Base-by-base conservation (phyloP, 208 protist species). In the Crithidia sp. region DNA sequence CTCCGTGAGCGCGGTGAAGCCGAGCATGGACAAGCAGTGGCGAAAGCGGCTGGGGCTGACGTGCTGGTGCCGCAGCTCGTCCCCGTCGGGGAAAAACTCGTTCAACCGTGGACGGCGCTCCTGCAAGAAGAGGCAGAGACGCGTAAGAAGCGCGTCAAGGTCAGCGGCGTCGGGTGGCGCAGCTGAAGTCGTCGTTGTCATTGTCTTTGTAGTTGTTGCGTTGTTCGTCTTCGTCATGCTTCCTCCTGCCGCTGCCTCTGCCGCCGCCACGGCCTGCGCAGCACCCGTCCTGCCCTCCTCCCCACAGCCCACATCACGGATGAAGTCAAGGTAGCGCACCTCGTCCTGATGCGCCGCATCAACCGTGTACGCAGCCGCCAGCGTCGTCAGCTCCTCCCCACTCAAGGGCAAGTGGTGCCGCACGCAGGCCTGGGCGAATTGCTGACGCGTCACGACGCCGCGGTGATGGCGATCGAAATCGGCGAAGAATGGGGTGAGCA, bases 1-100 rank as follows among this genome's bases (percentile, higher is more conserved):
- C 68, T 88, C 91, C 4, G 77, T 82, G 19, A 95, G 76, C 4
- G 55, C 66, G 4, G 62, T 56, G 13, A 93, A 41, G n/a, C 90
- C 89, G n/a, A 96, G 74, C 76, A 95, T 89, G 28, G 79, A 82
- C 4, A 97, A 17, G 61, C 85, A 85, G 67, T 92, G 85, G 9
- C 89, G 86, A 71, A 97, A 97, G 59, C 89, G 91, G n/a, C 81
- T 77, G 5, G 76, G 72, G 8, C 85, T 86, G 44, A 97, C 87
- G 64, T 88, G 85, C n/a, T 80, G 79, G 72, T 96, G 89, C 47
- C 91, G 87, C 55, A 97, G 80, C 76, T 88, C 85, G 72, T 97
- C 93, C 55, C 87, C 88, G 61, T 97, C 93, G 5, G 86, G 88
- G 65, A 96, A 96, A 67, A 94, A 96, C 67, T 96, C 88, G 7